Evolutionary conservation across 345 rosid species (phyloP).

Genomic region (Bretschneidera sinensis): DNA sequence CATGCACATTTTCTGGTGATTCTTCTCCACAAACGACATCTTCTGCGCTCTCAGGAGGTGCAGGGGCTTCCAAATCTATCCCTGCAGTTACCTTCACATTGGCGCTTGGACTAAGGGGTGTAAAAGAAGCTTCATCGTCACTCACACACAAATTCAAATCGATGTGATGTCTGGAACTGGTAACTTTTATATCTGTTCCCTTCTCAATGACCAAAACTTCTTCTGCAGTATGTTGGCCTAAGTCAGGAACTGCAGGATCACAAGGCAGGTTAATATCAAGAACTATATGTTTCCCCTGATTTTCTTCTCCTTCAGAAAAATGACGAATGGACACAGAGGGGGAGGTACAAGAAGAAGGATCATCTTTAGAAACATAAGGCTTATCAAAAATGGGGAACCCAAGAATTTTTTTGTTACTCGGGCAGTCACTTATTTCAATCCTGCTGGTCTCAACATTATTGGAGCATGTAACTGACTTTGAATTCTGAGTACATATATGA

Average conservation of each 20-base stretch:
- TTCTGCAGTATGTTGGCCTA: slow-evolving; percentile 26
- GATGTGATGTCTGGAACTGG: slow-evolving; percentile 41
- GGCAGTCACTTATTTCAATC: slow-evolving; percentile 29
- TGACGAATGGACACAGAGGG: slow-evolving; percentile 26
- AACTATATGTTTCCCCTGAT: slow-evolving; percentile 34
- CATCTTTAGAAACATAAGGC: slow-evolving; percentile 30
- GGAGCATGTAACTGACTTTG: too few species aligned
- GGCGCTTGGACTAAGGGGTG: slow-evolving; percentile 24
- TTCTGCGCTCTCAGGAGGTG: slow-evolving; percentile 54
- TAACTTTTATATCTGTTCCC: slow-evolving; percentile 30
- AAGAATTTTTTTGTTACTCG: slow-evolving; percentile 43
- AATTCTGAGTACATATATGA: too few species aligned
- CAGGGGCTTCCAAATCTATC: slow-evolving; percentile 82
- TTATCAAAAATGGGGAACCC: slow-evolving; percentile 49
- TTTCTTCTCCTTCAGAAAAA: slow-evolving; percentile 33
- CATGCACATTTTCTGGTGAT: slow-evolving; percentile 25
- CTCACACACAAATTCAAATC: slow-evolving; percentile 64
- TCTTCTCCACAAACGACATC: slow-evolving; percentile 33
- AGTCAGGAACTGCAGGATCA: slow-evolving; percentile 44
- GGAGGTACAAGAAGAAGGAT: slow-evolving; percentile 33
- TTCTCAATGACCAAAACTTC: slow-evolving; percentile 33
- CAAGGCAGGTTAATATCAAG: slow-evolving; percentile 85
- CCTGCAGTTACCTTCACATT: slow-evolving; percentile 31
- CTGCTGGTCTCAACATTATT: slow-evolving; percentile 28
- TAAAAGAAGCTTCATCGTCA: slow-evolving; percentile 60